Base-by-base conservation (phyloP, 1,284 basidiomycete species). In the Gomphus bonarii region DNA sequence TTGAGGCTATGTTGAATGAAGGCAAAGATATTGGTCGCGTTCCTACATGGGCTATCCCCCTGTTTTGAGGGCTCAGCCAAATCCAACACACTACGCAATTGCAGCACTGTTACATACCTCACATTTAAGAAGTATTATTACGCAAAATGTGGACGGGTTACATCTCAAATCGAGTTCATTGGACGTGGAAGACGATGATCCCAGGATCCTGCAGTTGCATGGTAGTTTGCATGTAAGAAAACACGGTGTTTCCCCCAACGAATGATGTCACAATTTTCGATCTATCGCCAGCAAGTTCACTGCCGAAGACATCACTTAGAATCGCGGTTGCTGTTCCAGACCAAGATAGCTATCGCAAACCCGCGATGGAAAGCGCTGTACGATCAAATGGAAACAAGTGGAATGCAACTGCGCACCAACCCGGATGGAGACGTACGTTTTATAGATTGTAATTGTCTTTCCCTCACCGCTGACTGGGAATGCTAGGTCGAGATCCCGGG, bases 71-170 rank as follows among this genome's bases (percentile, higher is more conserved):
- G 80, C 92, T 0, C 75, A 79, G 50, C 90, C 92, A 1, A 97
- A 95, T 63, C 84, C 89, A 4, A 92, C 87, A 0, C 93, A 97
- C 67, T 89, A 82, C 64, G 85, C 88, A 16, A 72, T 97, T 28
- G 86, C 90, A 1, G 88, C 91, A 1, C 73, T 95, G 31, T 86
- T 92, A 64, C 75, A 90, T 60, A 72, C 85, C 7, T 78, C 76
- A 7, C 69, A 83, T 54, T 75, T 88, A 18, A 72, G 77, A 7
- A 73, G 74, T n/a, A 69, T 93, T 28, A 84, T 97, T 58, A 97
- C 94, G 0, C 92, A 95, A 68, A 95, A 95, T 64, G 92, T 97
- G 7, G 94, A 97, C 65, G 91, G 91, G 8, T 78, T 95, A 12
- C 92, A 95, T 65, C 82, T 83, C 52, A 91, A 91, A 71, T 87